Evolutionary conservation across 805 yeast species (phyloP), one percentile per base, ranked within the genome.

Genomic region (Tetrapisispora pingtungensis): DNA sequence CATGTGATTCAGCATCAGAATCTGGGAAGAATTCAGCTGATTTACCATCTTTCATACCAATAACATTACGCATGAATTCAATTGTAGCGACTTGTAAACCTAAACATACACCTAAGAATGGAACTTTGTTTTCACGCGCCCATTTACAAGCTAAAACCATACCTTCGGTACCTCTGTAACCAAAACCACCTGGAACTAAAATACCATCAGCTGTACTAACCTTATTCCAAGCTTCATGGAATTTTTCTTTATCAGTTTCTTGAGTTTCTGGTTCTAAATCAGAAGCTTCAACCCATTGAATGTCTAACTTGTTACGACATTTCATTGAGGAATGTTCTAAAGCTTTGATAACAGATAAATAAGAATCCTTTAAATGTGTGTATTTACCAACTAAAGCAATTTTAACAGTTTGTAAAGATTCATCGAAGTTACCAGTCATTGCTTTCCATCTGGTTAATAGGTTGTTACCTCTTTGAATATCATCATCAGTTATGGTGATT

Each of bases 141-240:
- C 94, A 93, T 66, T 85, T 83, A 44, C 97, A 95, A 48, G 97
- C 98, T 33, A 85, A 71, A 62, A 93, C 74, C 99, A 93, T 93
- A 57, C 98, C 99, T 69, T 93, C 97, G 47, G 87, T 86, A 68
- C 99, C 99, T 67, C 99, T 82, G 41, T 78, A 68, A 47, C 99
- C 99, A 61, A 93, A 93, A 1, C 99, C 99, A 62, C 99, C 99
- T 33, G 99, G 98, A 46, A 93, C 96, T 47, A 93, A 75, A 51
- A 93, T 84, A 66, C 98, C 97, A 66, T 93, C 96, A 22, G 97
- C 96, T 57, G 83, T 79, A 64, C 95, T 85, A 52, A 93, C 80
- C 54, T 74, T 71, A 58, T 87, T 90, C 99, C 98, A 93, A 43
- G 97, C 96, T 66, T 84, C 82, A 67, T 90, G 96, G 72, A 84